These are phyloP conservation scores for Nitzschia putrida DNA, from an alignment of 108 stramenopile genomes.

Conservation along the genomic window DNA sequence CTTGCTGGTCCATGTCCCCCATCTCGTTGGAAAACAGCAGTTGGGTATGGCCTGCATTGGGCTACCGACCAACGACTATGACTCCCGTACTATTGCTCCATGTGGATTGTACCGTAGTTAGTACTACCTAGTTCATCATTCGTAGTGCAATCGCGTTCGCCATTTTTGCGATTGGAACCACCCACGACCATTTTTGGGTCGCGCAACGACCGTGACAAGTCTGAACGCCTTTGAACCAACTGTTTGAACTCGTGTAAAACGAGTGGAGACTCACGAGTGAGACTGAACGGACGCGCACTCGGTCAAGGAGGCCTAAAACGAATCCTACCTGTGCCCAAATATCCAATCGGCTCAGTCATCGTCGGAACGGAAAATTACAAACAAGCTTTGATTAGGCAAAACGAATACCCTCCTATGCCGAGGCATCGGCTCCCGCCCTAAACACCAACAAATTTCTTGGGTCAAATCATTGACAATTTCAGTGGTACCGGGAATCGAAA, in stretches of 20 bases:
- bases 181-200: constrained; percentile 2
- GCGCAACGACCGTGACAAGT: constrained; percentile 9
- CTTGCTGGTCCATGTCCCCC: too few relatives aligned
- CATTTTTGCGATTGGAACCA: constrained; percentile 4
- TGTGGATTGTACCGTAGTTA: too few relatives aligned
- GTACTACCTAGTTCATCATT: too few relatives aligned
- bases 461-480: not conserved
- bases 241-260: constrained; percentile 1
- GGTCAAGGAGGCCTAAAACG: not conserved
- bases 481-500: constrained; percentile 8
- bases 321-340: not conserved
- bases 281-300: not conserved
- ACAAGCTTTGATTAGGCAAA: not conserved
- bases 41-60: too few relatives aligned
- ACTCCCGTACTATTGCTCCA: too few relatives aligned
- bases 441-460: not conserved
- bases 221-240: not conserved
- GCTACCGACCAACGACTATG: too few relatives aligned
- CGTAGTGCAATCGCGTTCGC: not conserved
- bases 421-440: not conserved
- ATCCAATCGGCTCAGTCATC: not conserved
- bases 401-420: not conserved
- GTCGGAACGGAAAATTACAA: not conserved
- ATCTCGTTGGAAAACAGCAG: too few relatives aligned
- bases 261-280: not conserved